Conservation (phyloP, 2,329 filamentous ascomycete genomes). For the Exophiala aquamarina region DNA sequence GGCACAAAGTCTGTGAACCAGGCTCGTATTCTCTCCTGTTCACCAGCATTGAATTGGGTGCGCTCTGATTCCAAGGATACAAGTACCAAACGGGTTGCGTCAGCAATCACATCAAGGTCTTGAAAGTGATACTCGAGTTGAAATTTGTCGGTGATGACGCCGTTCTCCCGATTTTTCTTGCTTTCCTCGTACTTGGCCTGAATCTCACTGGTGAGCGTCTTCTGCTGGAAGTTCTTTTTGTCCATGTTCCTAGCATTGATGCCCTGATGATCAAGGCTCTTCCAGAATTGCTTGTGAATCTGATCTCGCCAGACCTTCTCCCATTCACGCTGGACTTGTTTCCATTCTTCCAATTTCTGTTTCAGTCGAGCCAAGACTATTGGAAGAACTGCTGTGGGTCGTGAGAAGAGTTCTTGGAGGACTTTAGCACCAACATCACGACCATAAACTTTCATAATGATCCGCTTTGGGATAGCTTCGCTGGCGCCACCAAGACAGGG, state of each 20-base stretch:
- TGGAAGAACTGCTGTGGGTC: conserved; percentile 84
- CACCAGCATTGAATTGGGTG: conserved; percentile 53
- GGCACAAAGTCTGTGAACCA: conserved; percentile 77
- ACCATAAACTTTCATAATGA: conserved; percentile 97
- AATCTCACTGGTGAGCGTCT: conserved; percentile 86
- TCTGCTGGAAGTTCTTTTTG: conserved; percentile 87
- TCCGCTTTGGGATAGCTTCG: conserved; percentile 93
- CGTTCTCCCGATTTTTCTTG: conserved; percentile 66
- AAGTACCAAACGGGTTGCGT: conserved; percentile 49
- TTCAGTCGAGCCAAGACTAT: conserved; percentile 86
- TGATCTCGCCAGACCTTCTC: conserved; percentile 98
- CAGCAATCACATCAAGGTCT: conserved; percentile 65
- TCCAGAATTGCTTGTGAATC: conserved; percentile 91
- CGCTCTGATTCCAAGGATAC: conserved; percentile 52
- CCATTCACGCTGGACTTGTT: conserved; percentile 95
- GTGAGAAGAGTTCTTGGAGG: conserved; percentile 79
- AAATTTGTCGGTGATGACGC: conserved; percentile 61
- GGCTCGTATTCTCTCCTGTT: conserved; percentile 71
- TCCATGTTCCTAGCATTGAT: conserved; percentile 84
- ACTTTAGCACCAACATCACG: conserved; percentile 79
- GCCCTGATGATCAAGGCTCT: conserved; percentile 94
- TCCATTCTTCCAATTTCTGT: conserved; percentile 97
- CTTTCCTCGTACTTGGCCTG: conserved; percentile 92
- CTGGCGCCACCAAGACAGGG: conserved; percentile 86
- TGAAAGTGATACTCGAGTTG: conserved; percentile 76